Conservation (phyloP, 768 basidiomycete genomes). For the Boletus bicolor region DNA sequence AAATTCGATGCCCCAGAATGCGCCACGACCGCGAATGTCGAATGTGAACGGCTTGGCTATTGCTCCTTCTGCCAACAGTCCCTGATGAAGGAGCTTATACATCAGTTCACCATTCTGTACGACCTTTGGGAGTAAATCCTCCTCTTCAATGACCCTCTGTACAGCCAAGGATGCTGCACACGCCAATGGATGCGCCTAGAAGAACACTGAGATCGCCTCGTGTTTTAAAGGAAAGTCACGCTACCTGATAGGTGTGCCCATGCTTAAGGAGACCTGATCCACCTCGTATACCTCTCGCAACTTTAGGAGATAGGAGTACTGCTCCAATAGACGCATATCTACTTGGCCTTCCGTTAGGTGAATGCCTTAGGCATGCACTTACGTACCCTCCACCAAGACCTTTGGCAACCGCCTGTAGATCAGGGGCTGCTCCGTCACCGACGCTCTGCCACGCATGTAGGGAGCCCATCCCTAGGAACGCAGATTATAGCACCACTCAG, state of each 20-base stretch:
- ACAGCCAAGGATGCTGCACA: slow-evolving; percentile 83
- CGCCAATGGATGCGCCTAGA: slow-evolving; percentile 66
- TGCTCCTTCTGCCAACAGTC: slow-evolving; percentile 54
- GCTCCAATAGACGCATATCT: slow-evolving; percentile 85
- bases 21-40: slow-evolving; percentile 80
- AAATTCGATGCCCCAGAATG: slow-evolving; percentile 84
- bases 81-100: slow-evolving; percentile 49
- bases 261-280: slow-evolving; percentile 77
- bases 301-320: slow-evolving; percentile 66
- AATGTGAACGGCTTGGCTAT: slow-evolving; percentile 63
- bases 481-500: neutral
- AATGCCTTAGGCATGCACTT: neutral
- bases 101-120: slow-evolving; percentile 60
- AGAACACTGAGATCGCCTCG: slow-evolving; percentile 3
- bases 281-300: slow-evolving; percentile 66
- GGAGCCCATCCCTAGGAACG: slow-evolving; percentile 71
- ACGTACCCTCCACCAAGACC: slow-evolving; percentile 84
- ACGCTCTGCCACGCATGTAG: slow-evolving; percentile 84
- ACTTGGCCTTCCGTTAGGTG: slow-evolving; percentile 7
- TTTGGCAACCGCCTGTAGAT: slow-evolving; percentile 87
- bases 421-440: slow-evolving; percentile 74
- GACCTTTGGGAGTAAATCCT: slow-evolving; percentile 68
- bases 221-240: neutral
- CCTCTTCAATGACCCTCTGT: slow-evolving; percentile 64
- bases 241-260: slow-evolving; percentile 81